These are phyloP conservation scores for Aplosporella prunicola DNA, from an alignment of 2,329 filamentous ascomycete species.

Conservation along the genomic window DNA sequence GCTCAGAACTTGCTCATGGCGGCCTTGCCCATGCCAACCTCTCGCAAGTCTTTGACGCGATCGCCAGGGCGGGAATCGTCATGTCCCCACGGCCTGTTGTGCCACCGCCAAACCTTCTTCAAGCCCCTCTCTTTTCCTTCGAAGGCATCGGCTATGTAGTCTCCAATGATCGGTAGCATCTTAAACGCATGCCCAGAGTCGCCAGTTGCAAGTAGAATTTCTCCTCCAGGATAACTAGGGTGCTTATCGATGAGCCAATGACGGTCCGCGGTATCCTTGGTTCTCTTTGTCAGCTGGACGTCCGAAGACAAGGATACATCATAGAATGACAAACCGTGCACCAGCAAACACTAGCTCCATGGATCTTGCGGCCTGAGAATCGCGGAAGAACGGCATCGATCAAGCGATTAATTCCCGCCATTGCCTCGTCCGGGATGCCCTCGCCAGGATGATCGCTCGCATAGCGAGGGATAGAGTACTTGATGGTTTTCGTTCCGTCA, in stretches of 20 bases:
- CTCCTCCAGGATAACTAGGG: conserved; percentile 13
- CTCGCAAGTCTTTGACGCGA: conserved; percentile 13
- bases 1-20: too few relatives aligned
- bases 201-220: conserved; percentile 21
- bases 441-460: conserved; percentile 10
- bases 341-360: conserved; percentile 11
- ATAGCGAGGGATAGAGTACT: conserved; percentile 8
- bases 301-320: too few relatives aligned
- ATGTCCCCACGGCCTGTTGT: conserved; percentile 8
- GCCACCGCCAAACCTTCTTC: conserved; percentile 8
- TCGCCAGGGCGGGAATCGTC: conserved; percentile 13
- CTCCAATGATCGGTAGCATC: conserved; percentile 22
- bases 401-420: conserved; percentile 24
- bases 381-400: conserved; percentile 37
- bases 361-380: conserved; percentile 23
- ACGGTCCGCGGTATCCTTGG: conserved; percentile 18
- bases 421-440: conserved; percentile 20
- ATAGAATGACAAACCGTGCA: conserved; percentile 8
- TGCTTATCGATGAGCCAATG: conserved; percentile 17
- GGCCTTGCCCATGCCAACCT: conserved; percentile 14
- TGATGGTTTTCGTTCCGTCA: neutral
- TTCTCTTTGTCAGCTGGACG: neutral
- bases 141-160: conserved; percentile 20
- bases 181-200: conserved; percentile 25
- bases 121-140: conserved; percentile 14